Evolutionary conservation across 768 basidiomycete species (phyloP).

Genomic region (Clavaria fumosa): DNA sequence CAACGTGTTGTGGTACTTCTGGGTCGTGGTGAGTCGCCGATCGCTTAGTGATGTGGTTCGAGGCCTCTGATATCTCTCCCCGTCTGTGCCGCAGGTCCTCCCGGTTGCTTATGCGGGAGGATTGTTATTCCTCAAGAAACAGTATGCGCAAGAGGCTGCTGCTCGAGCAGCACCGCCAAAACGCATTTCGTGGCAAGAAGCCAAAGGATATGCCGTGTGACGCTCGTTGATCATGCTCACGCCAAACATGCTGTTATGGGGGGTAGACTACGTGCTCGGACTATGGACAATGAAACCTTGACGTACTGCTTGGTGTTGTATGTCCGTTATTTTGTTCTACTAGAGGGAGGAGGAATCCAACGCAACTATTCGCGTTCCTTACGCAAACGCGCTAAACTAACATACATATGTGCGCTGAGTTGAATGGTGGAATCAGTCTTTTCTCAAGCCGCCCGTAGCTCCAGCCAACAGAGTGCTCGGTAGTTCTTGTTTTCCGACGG

Average conservation of each 20-base stretch:
- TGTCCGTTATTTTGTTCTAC: too few relatives aligned
- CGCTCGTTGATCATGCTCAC: too few relatives aligned
- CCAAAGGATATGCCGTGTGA: too few relatives aligned
- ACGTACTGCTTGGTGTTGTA: too few relatives aligned
- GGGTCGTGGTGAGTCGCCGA: constrained; percentile 30
- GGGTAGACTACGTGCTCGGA: too few relatives aligned
- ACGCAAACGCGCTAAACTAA: background rate
- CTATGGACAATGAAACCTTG: too few relatives aligned
- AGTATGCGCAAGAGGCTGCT: constrained; percentile 35
- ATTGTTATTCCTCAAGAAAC: constrained; percentile 29
- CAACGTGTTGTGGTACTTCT: constrained; percentile 30
- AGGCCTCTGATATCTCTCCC: constrained; percentile 1
- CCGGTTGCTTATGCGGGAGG: constrained; percentile 29
- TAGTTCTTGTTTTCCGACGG: constrained; percentile 42
- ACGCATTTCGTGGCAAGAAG: too few relatives aligned
- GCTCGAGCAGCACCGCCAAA: too few relatives aligned
- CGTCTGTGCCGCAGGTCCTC: constrained; percentile 20
- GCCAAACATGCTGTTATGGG: too few relatives aligned
- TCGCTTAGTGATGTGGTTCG: background rate
- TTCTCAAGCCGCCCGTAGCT: constrained; percentile 31
- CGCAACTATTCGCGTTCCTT: too few relatives aligned
- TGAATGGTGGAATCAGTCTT: constrained; percentile 24
- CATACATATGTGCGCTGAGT: too few relatives aligned
- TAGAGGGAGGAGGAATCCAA: too few relatives aligned
- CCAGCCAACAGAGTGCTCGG: constrained; percentile 64